A percentile compares a stretch with the other conserved stretches of the same genome.
phyloP scores from a whole-genome alignment of 2,329 filamentous ascomycete genomes.

The Apiospora aurea region DNA sequence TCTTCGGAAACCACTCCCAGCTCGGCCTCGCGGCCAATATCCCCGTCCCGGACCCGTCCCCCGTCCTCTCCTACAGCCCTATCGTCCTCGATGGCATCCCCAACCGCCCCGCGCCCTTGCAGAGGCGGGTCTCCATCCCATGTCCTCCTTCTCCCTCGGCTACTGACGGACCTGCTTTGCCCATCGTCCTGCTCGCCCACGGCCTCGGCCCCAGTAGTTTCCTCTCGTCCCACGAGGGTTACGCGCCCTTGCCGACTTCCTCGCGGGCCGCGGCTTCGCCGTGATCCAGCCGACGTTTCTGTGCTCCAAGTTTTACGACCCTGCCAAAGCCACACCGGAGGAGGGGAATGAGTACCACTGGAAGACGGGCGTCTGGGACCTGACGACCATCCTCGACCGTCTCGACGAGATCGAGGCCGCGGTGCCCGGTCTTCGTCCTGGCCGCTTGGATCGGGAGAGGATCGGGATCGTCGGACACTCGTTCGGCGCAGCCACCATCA shows the following conservation, averaged over 20 bases:
- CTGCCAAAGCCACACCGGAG: constrained; percentile 33
- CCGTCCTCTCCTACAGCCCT: constrained; percentile 43
- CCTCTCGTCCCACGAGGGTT: constrained; percentile 51
- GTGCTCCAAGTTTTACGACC: constrained; percentile 39
- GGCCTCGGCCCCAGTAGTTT: constrained; percentile 48
- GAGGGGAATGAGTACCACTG: constrained; percentile 40
- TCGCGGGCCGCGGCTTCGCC: constrained; percentile 50
- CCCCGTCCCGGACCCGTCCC: constrained; percentile 39
- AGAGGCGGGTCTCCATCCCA: constrained; percentile 45
- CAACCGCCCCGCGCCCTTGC: constrained; percentile 39
- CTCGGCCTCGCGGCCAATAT: constrained; percentile 43
- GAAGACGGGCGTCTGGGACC: constrained; percentile 45
- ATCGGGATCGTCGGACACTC: constrained; percentile 50
- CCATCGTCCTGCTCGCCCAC: constrained; percentile 50
- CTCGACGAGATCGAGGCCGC: constrained; percentile 45
- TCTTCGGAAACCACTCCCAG: constrained; percentile 32
- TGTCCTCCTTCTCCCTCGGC: not conserved
- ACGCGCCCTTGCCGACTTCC: constrained; percentile 49
- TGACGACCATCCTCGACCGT: constrained; percentile 46
- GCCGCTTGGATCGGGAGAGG: constrained; percentile 41
- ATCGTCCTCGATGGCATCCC: constrained; percentile 37
- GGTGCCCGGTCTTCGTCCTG: constrained; percentile 40
- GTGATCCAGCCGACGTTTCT: constrained; percentile 53
- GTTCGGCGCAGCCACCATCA: constrained; percentile 44
- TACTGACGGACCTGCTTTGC: constrained; percentile 36